These are phyloP conservation scores for Yamadazyma songkhlaensis DNA, from an alignment of 1,139 yeast genomes.

Conservation along the genomic window DNA sequence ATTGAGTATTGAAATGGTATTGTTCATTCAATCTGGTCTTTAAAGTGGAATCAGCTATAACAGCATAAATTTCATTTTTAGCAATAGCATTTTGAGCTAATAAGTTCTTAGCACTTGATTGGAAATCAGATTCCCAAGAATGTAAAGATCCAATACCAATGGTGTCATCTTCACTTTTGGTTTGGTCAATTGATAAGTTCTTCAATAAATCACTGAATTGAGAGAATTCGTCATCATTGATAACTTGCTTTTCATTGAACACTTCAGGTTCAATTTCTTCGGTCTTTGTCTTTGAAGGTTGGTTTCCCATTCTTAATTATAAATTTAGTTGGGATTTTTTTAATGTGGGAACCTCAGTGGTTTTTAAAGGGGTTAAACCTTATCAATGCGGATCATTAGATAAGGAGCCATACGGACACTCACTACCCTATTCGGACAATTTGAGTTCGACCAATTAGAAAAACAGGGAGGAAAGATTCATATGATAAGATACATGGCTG, in stretches of 20 bases:
- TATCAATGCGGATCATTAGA: constrained; percentile 1
- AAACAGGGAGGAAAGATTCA: no score
- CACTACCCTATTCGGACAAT: no score
- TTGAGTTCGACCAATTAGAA: no score
- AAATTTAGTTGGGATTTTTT: not conserved
- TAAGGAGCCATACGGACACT: not conserved
- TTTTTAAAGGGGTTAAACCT: not conserved
- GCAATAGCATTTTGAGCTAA: constrained; percentile 61
- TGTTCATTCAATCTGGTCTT: constrained; percentile 29
- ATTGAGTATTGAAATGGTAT: constrained; percentile 57
- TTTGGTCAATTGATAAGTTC: constrained; percentile 2
- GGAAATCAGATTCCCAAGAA: constrained; percentile 52
- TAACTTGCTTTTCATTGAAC: not conserved
- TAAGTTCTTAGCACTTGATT: constrained; percentile 52
- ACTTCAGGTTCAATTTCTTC: not conserved
- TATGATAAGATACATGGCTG: no score
- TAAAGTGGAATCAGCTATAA: constrained; percentile 32
- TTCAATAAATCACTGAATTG: constrained; percentile 5
- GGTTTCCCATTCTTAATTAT: not conserved
- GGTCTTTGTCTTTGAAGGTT: not conserved
- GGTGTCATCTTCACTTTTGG: not conserved
- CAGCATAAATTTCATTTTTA: constrained; percentile 43
- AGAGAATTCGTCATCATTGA: not conserved
- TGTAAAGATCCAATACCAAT: constrained; percentile 19
- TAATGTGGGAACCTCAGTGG: not conserved